Evolutionary conservation across 345 rosid genomes (phyloP), one percentile per base, ranked within the genome.

Genomic region (Stellera chamaejasme): DNA sequence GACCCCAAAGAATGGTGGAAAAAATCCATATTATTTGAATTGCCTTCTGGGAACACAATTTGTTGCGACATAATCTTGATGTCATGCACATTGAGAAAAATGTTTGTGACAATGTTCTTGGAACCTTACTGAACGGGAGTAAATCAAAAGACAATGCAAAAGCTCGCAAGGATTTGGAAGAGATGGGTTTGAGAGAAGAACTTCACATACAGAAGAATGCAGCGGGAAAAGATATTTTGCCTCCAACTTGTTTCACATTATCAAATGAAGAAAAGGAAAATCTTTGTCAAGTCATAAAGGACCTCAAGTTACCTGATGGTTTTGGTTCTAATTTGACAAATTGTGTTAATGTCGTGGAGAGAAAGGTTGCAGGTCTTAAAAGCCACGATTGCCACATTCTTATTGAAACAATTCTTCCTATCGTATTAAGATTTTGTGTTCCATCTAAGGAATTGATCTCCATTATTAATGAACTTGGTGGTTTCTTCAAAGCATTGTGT

Each of bases 231-330:
- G 7, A 19, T 2, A 19, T 1, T 43, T 15, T 43, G 1, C 65
- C 65, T 13, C 45, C 13, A 25, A 19, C 45, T 1, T 27, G 52
- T 7, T 61, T 27, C 10, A 26, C 27, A 0, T 52, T 61, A 45
- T 25, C 52, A 13, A 9, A n/a, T 27, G 12, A 27, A 10, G 52
- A 61, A 26, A 45, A 50, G 27, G 50, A 26, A 2, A 12, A 11
- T 19, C 42, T 60, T 8, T 15, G 8, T 13, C 0, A 0, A 2
- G 50, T 61, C 14, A 13, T 51, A 2, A 43, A 61, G 16, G 26
- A 52, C 7, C 2, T 61, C 5, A 61, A 61, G 19, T 43, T 43
- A 8, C 57, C 56, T 10, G 11, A 61, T 61, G 57, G 43, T 2
- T 26, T 10, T 26, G 51, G 56, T 10, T 50, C 15, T 0, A 61